Percentiles rank a stretch among this genome's conserved stretches.
Evolutionary conservation across 1,284 basidiomycete genomes (phyloP).

Genomic region (Trametes sp.): DNA sequence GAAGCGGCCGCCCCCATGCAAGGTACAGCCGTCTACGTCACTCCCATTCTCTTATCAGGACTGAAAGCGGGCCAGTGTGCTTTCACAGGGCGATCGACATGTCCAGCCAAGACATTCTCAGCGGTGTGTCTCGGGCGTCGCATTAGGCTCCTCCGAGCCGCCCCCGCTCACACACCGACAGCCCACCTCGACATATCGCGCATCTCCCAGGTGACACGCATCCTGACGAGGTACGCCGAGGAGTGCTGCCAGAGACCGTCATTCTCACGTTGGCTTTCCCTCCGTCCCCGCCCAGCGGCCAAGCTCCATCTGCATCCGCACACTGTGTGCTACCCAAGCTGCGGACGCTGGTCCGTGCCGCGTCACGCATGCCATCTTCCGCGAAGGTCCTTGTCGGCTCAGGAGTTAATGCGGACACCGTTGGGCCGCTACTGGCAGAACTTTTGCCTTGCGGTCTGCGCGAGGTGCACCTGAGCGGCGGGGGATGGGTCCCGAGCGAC

Average conservation of each 20-base stretch:
- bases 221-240: slow-evolving; percentile 71
- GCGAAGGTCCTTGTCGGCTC: slow-evolving; percentile 73
- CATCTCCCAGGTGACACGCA: slow-evolving; percentile 71
- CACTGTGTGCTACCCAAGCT: slow-evolving; percentile 54
- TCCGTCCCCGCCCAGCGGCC: slow-evolving; percentile 52
- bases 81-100: slow-evolving; percentile 88
- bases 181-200: slow-evolving; percentile 61
- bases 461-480: slow-evolving; percentile 79
- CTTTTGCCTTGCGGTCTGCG: slow-evolving; percentile 62
- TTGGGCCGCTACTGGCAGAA: slow-evolving; percentile 52
- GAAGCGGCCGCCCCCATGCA: slow-evolving; percentile 67
- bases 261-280: background rate
- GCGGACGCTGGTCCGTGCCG: slow-evolving; percentile 47
- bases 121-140: slow-evolving; percentile 52
- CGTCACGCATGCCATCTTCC: slow-evolving; percentile 19
- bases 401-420: slow-evolving; percentile 67
- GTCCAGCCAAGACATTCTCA: slow-evolving; percentile 55
- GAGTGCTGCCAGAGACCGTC: background rate
- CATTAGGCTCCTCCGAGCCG: background rate
- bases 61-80: slow-evolving; percentile 59
- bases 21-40: slow-evolving; percentile 49
- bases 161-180: slow-evolving; percentile 35
- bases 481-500: slow-evolving; percentile 60
- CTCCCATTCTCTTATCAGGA: background rate
- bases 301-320: slow-evolving; percentile 46